Evolutionary conservation across 306 rosid species (phyloP), one percentile per base, ranked within the genome.

Genomic region (Hippophae gyantsensis): DNA sequence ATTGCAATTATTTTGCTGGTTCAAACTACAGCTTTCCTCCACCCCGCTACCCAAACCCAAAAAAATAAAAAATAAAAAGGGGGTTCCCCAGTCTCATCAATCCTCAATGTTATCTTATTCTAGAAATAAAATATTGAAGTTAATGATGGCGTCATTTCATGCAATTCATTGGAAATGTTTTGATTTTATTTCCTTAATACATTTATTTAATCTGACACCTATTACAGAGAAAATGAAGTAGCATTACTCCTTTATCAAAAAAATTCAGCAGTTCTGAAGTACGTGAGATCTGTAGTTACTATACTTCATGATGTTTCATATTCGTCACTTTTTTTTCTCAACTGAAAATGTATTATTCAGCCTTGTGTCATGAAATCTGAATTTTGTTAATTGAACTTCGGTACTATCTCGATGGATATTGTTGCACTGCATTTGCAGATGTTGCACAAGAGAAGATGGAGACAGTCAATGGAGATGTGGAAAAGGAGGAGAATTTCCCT

Each of bases 401-500:
- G 6, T 8, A 41, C 41, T 54, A 26, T 9, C 13, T 23, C 12
- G 44, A 57, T 59, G 13, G 48, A 9, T 48, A 14, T 52, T 54
- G 5, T 27, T 54, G 10, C 42, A 18, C 46, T 56, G 41, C 42
- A 9, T 41, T 0, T 54, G 60, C 57, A 76, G 82, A 67, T 71
- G 72, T 32, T 56, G 58, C 59, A 40, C 67, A 58, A 50, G 76
- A 77, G 64, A 81, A 75, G 73, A 78, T 47, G 44, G 81, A 66
- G 55, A 74, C 68, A 14, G 42, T 6, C 44, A 63, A 69, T 48
- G 82, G 76, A 47, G 76, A 76, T 42, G 64, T 60, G 38, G 89
- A 82, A 46, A 82, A 75, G 80, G 79, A 77, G 69, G 89, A 79
- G 43, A 78, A 62, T 64, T 63, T 69, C 42, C 1, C 70, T 0